Evolutionary conservation across 2,329 filamentous ascomycete species (phyloP).

Genomic region (Cordyceps tenuipes): DNA sequence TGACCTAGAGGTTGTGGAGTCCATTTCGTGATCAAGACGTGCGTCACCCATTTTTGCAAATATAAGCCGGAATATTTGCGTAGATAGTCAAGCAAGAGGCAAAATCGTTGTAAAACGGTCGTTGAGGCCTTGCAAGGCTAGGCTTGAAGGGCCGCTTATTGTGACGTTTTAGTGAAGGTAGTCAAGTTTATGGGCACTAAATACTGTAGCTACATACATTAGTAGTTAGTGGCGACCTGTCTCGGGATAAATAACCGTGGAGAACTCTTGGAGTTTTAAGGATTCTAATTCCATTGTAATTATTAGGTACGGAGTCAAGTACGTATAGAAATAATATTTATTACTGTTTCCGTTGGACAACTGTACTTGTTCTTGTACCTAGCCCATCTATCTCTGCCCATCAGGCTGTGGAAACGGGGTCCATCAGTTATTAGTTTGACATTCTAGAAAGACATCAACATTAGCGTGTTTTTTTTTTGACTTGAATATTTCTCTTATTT

Average conservation of each 20-base stretch:
- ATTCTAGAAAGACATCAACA: neutral
- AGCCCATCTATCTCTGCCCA: neutral
- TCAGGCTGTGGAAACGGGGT: slow-evolving; percentile 1
- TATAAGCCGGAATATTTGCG: neutral
- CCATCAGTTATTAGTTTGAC: neutral
- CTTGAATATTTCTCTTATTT: too few species aligned
- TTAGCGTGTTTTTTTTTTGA: too few species aligned
- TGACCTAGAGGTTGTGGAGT: slow-evolving; percentile 31
- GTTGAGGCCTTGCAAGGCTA: neutral
- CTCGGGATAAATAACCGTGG: neutral
- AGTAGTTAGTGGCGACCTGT: too few species aligned
- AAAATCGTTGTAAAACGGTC: neutral
- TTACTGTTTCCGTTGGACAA: neutral
- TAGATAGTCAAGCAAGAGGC: neutral
- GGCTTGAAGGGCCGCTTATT: neutral
- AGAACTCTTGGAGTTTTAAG: neutral
- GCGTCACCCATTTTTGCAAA: slow-evolving; percentile 3
- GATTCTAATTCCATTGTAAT: neutral
- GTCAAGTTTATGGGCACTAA: too few species aligned
- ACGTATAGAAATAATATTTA: neutral
- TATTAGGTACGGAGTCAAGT: neutral
- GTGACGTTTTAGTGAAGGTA: too few species aligned
- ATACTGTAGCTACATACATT: too few species aligned
- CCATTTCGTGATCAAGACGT: slow-evolving; percentile 18
- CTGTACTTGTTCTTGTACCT: neutral